These are phyloP conservation scores for Phytopythium sindhum DNA, from an alignment of 352 stramenopile species.

Conservation along the genomic window DNA sequence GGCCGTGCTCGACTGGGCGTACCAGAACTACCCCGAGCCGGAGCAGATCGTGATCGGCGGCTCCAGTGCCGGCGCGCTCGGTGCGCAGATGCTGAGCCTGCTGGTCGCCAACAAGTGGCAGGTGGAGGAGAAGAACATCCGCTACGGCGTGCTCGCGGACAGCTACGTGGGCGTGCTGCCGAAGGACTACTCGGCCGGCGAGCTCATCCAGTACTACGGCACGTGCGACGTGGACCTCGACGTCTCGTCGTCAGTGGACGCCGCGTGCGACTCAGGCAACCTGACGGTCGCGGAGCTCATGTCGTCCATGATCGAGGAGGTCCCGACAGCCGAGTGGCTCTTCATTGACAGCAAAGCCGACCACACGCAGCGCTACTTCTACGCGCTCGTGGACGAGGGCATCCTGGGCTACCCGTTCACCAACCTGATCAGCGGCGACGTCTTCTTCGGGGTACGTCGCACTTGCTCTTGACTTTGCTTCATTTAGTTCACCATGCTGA, in stretches of 20 bases:
- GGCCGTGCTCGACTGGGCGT: slow-evolving; percentile 56
- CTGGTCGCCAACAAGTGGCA: slow-evolving; percentile 55
- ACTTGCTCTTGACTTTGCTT: neutral
- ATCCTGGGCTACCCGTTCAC: slow-evolving; percentile 53
- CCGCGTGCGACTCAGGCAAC: slow-evolving; percentile 40
- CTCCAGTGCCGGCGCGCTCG: slow-evolving; percentile 54
- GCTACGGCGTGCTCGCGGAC: slow-evolving; percentile 55
- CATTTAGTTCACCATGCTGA: neutral
- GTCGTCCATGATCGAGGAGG: slow-evolving; percentile 44
- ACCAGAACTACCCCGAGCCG: slow-evolving; percentile 56
- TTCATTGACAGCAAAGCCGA: slow-evolving; percentile 67
- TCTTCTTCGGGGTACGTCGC: slow-evolving; percentile 37
- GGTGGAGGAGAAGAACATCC: slow-evolving; percentile 46
- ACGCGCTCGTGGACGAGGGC: slow-evolving; percentile 48
- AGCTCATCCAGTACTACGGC: slow-evolving; percentile 60
- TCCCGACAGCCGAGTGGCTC: slow-evolving; percentile 49
- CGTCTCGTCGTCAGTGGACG: slow-evolving; percentile 28
- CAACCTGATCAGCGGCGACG: slow-evolving; percentile 40
- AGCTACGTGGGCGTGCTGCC: slow-evolving; percentile 65
- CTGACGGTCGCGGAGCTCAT: slow-evolving; percentile 49
- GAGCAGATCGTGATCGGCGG: slow-evolving; percentile 54
- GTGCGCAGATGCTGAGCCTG: slow-evolving; percentile 39
- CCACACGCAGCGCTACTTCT: slow-evolving; percentile 62
- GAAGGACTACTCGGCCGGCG: slow-evolving; percentile 34
- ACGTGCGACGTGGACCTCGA: slow-evolving; percentile 50